A percentile compares a stretch with the other conserved stretches of the same genome.
Evolutionary conservation across 2,329 filamentous ascomycete species (phyloP).

Genomic region (Pseudogymnoascus sp.): DNA sequence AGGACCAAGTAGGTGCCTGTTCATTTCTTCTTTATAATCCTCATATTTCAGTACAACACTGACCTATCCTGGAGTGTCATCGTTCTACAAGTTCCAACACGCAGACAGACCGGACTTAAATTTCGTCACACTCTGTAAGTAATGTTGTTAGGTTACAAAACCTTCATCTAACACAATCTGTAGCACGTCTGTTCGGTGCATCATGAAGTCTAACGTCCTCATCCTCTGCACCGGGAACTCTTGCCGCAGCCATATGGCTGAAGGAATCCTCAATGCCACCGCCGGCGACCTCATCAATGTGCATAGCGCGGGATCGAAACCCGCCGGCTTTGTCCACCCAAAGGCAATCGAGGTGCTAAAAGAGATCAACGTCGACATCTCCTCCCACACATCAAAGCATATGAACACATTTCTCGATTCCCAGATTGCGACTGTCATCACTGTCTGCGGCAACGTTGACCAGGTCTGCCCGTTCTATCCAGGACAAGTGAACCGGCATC

Average conservation of each 20-base stretch:
- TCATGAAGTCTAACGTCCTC: constrained; percentile 13
- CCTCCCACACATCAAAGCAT: constrained; percentile 13
- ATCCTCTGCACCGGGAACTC: constrained; percentile 15
- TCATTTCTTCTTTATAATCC: not conserved
- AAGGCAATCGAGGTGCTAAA: constrained; percentile 11
- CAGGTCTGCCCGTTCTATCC: constrained; percentile 13
- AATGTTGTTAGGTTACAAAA: not conserved
- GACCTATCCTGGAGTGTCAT: not conserved
- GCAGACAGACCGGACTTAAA: not conserved
- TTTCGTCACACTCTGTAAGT: not conserved
- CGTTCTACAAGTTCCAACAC: not conserved
- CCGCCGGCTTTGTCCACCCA: constrained; percentile 12
- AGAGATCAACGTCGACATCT: constrained; percentile 14
- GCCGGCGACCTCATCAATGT: constrained; percentile 13
- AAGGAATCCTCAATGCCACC: constrained; percentile 11
- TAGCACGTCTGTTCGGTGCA: not conserved
- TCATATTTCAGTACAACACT: not conserved
- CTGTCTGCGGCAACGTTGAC: constrained; percentile 14
- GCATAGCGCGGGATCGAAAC: constrained; percentile 14
- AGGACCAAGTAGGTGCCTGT: not conserved
- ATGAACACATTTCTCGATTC: constrained; percentile 12
- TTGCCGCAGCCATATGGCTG: constrained; percentile 15
- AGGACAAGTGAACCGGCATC: constrained; percentile 12
- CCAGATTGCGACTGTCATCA: constrained; percentile 12
- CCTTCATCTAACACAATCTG: not conserved